Percentiles rank a stretch among this genome's conserved stretches.
phyloP scores from a whole-genome alignment of 495 filamentous ascomycete genomes.

The Aspergillus bertholletiae region DNA sequence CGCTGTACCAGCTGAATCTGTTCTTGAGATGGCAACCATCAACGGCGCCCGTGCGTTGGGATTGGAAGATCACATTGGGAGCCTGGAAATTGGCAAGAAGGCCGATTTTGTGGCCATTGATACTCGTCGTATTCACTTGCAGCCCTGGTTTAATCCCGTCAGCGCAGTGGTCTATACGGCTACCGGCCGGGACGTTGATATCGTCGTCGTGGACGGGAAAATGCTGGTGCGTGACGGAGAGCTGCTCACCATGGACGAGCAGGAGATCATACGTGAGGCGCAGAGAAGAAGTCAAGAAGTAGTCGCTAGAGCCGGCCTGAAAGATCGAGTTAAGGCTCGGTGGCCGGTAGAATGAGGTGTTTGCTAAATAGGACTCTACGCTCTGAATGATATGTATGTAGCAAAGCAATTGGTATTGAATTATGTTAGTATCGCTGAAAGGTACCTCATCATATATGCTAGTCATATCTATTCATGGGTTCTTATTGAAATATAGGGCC shows the following conservation, averaged over 20 bases:
- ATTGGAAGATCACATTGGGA: constrained; percentile 40
- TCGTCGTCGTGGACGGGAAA: constrained; percentile 46
- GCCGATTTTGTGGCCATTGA: constrained; percentile 52
- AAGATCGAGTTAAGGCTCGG: constrained; percentile 30
- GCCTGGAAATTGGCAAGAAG: constrained; percentile 52
- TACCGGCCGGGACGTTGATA: constrained; percentile 45
- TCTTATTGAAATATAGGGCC: constrained; percentile 15
- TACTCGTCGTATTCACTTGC: constrained; percentile 28
- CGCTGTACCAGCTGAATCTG: constrained; percentile 41
- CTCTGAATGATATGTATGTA: no score
- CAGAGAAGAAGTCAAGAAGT: constrained; percentile 36
- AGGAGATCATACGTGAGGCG: constrained; percentile 31
- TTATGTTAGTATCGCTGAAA: background rate
- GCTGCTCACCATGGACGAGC: constrained; percentile 31
- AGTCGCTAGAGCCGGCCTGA: constrained; percentile 38
- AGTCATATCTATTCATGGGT: background rate
- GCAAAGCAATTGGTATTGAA: background rate
- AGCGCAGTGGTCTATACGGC: constrained; percentile 47
- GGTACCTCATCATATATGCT: no score
- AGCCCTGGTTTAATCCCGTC: constrained; percentile 39
- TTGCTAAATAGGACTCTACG: no score
- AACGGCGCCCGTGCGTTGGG: constrained; percentile 51
- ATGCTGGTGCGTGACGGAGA: constrained; percentile 36
- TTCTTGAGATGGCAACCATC: constrained; percentile 53
- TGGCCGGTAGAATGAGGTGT: constrained; percentile 32